Conservation (phyloP, 2,329 filamentous ascomycete genomes). For the Botryotinia convoluta region DNA sequence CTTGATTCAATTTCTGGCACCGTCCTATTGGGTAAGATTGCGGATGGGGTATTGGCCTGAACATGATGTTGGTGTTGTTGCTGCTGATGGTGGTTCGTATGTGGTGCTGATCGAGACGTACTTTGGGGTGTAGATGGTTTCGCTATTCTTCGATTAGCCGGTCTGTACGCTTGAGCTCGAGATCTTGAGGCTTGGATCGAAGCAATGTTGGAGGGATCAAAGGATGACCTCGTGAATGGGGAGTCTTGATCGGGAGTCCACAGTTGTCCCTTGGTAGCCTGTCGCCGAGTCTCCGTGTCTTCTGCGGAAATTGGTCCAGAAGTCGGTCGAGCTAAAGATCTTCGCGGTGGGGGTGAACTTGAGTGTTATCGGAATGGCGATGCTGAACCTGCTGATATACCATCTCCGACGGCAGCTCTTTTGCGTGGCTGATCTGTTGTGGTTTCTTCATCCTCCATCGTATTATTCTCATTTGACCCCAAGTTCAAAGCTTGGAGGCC, state of each 20-base stretch:
- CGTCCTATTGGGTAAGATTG: constrained; percentile 11
- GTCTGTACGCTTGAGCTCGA: constrained; percentile 26
- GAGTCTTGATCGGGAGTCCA: constrained; percentile 33
- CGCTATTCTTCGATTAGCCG: constrained; percentile 22
- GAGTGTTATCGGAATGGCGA: constrained; percentile 30
- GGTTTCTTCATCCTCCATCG: constrained; percentile 30
- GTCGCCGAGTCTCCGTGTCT: constrained; percentile 22
- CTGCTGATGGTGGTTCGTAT: constrained; percentile 10
- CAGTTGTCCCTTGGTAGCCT: constrained; percentile 28
- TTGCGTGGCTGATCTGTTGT: constrained; percentile 31
- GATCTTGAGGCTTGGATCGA: constrained; percentile 29
- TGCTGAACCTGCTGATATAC: constrained; percentile 34
- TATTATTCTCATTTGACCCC: constrained; percentile 25
- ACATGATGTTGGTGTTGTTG: constrained; percentile 4
- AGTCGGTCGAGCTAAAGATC: constrained; percentile 29
- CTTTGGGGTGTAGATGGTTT: constrained; percentile 17
- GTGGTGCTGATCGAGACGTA: constrained; percentile 1
- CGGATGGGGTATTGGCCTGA: not conserved
- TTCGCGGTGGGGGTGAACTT: constrained; percentile 28
- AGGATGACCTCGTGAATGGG: constrained; percentile 25
- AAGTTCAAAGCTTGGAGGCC: constrained; percentile 30
- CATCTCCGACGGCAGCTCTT: constrained; percentile 32
- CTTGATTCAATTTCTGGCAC: not conserved
- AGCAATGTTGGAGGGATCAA: constrained; percentile 35
- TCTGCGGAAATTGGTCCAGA: constrained; percentile 24